Evolutionary conservation across 257 asterid genomes (phyloP).

Genomic region (Nicotiana paniculata): DNA sequence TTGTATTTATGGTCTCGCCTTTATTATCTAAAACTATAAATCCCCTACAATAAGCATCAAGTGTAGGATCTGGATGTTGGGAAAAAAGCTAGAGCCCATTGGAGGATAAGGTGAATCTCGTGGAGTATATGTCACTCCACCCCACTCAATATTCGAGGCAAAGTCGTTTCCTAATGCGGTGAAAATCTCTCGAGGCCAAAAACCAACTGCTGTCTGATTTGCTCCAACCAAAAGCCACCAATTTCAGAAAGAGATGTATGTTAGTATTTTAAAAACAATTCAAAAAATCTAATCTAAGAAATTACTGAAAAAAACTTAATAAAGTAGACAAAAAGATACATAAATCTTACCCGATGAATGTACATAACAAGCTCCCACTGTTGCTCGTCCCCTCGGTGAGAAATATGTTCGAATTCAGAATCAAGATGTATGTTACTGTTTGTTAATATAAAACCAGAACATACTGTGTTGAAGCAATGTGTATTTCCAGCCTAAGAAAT

Average conservation of each 20-base stretch:
- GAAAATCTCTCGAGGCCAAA: background rate
- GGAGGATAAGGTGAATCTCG: background rate
- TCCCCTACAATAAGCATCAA: background rate
- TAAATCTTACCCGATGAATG: background rate
- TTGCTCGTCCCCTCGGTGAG: background rate
- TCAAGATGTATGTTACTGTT: background rate
- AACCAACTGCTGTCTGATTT: background rate
- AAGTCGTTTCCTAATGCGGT: background rate
- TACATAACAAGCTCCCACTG: background rate
- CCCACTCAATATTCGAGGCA: background rate
- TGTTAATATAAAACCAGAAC: background rate
- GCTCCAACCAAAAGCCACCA: background rate
- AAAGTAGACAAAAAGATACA: background rate
- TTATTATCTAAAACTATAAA: background rate
- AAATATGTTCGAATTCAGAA: background rate
- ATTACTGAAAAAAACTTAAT: background rate
- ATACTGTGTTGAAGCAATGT: background rate
- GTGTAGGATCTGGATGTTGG: background rate
- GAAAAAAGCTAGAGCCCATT: background rate
- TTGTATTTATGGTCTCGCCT: background rate
- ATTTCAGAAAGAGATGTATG: background rate
- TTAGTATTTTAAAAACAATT: too few relatives aligned
- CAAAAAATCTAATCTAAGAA: too few relatives aligned
- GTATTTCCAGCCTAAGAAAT: background rate
- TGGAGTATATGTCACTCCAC: background rate